Evolutionary conservation across 129 eudicot species (phyloP), one percentile per base, ranked within the genome.

Genomic region (Arctium lappa): DNA sequence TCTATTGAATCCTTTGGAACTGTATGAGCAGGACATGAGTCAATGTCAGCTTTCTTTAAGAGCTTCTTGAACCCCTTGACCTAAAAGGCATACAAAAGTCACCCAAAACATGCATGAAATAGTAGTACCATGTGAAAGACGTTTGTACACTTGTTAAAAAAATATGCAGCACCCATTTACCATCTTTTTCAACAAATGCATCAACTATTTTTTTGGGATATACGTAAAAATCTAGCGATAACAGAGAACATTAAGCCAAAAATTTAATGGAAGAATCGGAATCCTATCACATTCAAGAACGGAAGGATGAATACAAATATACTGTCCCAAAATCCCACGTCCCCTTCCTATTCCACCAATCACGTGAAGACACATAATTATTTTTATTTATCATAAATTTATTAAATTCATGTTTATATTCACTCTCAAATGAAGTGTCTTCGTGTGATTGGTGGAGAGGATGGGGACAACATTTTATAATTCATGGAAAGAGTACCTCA

Each of bases 11-110:
- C 93, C 29, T 88, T 85, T 44, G 96, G 85, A 56, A 92, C 48
- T 32, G 90, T 56, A 82, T 87, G 82, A 46, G 71, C 81, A 40
- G 88, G 85, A 84, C 92, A 90, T 4, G 92, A 86, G 81, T 86
- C 82, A 69, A 79, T 86, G 44, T 88, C 94, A 63, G 97, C 98
- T 86, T 94, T 94, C 82, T 87, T 90, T 77, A 92, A 77, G 69
- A 92, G 85, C 83, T 85, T 88, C 81, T 94, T 88, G 86, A 94
- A 94, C 74, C 78, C 74, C 80, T 82, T 88, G 30, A 82, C 93
- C 98, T 94, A 88, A 82, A 85, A 87, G n/a, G 33, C 42, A 48
- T 32, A 81, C 70, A 60, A 69, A 8, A 65, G 68, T 46, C 81
- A 8, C 31, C 44, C 40, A 32, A 6, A 42, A 74, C 33, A 85